Evolutionary conservation across 495 filamentous ascomycete species (phyloP), one percentile per base, ranked within the genome.

Genomic region (Aspergillus conjunctus): DNA sequence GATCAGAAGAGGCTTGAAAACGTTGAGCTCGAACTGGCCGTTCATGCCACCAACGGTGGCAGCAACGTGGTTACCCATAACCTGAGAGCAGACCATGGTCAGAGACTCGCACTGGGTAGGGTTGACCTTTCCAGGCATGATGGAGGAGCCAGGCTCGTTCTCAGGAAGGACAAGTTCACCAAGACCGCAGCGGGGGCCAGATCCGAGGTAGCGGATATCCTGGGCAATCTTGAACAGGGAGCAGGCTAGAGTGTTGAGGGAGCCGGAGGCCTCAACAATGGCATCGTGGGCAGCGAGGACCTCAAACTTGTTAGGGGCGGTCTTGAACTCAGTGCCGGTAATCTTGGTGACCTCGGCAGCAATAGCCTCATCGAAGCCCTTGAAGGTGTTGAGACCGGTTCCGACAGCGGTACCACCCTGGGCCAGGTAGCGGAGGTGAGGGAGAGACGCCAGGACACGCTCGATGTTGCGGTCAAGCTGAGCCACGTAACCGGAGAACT

Each of bases 61-160:
- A 32, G 94, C 91, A 46, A 89, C 88, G 74, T 98, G 87, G 81
- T 98, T 98, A 66, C 94, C 94, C 84, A 98, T 95, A 37, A 98
- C 95, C 75, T 98, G 94, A 3, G 91, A 85, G 80, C 93, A 97
- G 56, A 98, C 76, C 94, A 98, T 98, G 62, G 94, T 98, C 73
- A 98, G 79, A 39, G 93, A 90, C 83, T 98, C 94, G 78, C 91
- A 96, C 79, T 98, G 94, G 26, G 94, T 98, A 34, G 94, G 94
- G 83, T 98, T 98, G 68, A 98, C 94, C 83, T 98, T 98, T 66
- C 94, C 94, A 31, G 94, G 94, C 94, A 98, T 98, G 80, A 98
- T 98, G 56, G 90, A 94, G 67, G 86, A 90, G 50, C 94, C 94
- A 17, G 94, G 94, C 83, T 98, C 94, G 78, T 98, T 98, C 81